Conservation (phyloP, 228 moss, liverwort and hornwort genomes). For the Sphagnum magellanicum region DNA sequence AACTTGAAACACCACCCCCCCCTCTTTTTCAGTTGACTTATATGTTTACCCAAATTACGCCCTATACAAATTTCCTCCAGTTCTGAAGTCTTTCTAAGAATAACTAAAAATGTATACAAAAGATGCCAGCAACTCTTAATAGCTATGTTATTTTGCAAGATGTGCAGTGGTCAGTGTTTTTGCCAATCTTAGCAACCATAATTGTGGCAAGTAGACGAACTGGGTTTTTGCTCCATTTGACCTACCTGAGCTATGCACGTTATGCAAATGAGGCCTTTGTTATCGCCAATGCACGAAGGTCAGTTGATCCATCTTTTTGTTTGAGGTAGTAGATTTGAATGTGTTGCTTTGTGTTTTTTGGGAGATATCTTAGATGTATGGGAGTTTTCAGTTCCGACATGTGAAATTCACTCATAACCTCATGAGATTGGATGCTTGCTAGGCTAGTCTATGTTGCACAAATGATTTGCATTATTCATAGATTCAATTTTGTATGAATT, state of each 20-base stretch:
- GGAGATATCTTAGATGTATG: neutral
- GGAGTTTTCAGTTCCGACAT: neutral
- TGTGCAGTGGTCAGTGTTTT: constrained; percentile 78
- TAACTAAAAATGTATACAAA: neutral
- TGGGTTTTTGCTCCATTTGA: constrained; percentile 34
- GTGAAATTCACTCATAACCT: neutral
- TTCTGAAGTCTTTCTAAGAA: neutral
- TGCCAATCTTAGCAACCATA: constrained; percentile 80
- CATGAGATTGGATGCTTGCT: neutral
- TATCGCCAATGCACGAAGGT: constrained; percentile 77
- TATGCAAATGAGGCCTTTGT: constrained; percentile 87
- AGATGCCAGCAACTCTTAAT: neutral
- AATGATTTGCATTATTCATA: neutral
- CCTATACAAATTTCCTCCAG: neutral
- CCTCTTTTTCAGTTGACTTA: neutral
- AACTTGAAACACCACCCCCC: neutral
- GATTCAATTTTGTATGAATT: neutral
- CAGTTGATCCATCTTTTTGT: neutral
- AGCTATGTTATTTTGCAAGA: neutral
- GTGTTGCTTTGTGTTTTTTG: neutral
- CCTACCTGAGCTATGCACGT: constrained; percentile 61
- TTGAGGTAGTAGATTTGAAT: neutral
- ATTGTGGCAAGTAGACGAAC: constrained; percentile 41
- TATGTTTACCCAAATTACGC: neutral
- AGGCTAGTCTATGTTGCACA: neutral